Evolutionary conservation across 208 protist species (phyloP).

Genomic region (Trypanosoma melophagium): DNA sequence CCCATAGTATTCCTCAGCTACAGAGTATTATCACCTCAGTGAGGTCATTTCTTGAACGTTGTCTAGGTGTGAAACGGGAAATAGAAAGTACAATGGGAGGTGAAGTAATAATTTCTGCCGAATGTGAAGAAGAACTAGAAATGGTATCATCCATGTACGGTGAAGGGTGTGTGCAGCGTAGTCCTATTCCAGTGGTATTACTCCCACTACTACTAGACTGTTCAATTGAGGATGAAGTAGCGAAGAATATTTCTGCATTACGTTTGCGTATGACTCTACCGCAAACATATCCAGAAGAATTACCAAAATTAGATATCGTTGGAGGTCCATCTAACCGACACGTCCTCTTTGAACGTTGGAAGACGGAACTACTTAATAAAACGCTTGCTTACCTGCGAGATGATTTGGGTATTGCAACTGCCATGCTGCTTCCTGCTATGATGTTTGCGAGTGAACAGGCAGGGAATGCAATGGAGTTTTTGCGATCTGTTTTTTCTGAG

Average conservation of each 20-base stretch:
- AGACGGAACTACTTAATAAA: conserved; percentile 34
- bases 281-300: conserved; percentile 47
- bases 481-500: conserved; percentile 35
- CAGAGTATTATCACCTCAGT: conserved; percentile 42
- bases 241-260: conserved; percentile 34
- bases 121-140: conserved; percentile 61
- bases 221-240: conserved; percentile 16
- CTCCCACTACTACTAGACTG: conserved; percentile 49
- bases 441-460: conserved; percentile 52
- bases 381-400: conserved; percentile 48
- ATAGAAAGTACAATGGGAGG: conserved; percentile 12
- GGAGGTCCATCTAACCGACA: conserved; percentile 52
- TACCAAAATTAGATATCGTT: conserved; percentile 45
- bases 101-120: conserved; percentile 29
- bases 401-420: conserved; percentile 40
- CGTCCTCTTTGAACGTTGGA: conserved; percentile 60
- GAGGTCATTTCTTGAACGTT: conserved; percentile 36
- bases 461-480: conserved; percentile 29
- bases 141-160: conserved; percentile 80
- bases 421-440: conserved; percentile 66
- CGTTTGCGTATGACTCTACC: conserved; percentile 50
- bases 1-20: conserved; percentile 75
- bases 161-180: conserved; percentile 36
- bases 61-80: conserved; percentile 9
- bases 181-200: conserved; percentile 28